These are phyloP conservation scores for Globisporangium acanthophoron DNA, from an alignment of 352 stramenopile genomes.

Conservation along the genomic window DNA sequence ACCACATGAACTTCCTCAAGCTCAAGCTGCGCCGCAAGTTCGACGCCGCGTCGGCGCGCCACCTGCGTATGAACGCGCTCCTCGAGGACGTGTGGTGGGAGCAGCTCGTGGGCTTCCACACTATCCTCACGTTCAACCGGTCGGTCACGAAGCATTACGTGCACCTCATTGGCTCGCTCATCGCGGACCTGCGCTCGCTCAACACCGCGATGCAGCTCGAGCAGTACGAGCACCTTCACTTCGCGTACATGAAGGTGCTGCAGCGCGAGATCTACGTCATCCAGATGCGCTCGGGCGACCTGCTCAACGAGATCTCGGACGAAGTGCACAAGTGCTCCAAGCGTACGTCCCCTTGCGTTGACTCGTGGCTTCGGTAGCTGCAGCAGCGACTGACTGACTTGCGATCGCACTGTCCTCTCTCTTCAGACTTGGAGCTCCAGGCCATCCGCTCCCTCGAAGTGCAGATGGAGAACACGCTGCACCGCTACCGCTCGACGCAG, in stretches of 20 bases:
- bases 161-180: constrained; percentile 50
- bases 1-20: constrained; percentile 78
- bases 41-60: constrained; percentile 33
- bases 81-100: constrained; percentile 81
- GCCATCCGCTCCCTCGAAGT: constrained; percentile 35
- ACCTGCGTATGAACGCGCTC: constrained; percentile 52
- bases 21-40: constrained; percentile 76
- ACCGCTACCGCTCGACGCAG: constrained; percentile 53
- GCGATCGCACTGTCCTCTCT: background rate
- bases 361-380: background rate
- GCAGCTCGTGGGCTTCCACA: constrained; percentile 66
- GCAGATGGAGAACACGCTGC: constrained; percentile 68
- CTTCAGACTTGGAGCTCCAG: constrained; percentile 44
- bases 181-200: constrained; percentile 58
- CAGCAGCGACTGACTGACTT: background rate
- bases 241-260: constrained; percentile 71
- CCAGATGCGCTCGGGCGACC: constrained; percentile 52
- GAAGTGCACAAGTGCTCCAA: constrained; percentile 48
- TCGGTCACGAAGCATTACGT: constrained; percentile 69
- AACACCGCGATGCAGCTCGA: constrained; percentile 81
- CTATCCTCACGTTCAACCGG: constrained; percentile 63
- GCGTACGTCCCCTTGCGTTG: constrained; percentile 21
- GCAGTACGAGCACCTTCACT: constrained; percentile 65
- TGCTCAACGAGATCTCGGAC: constrained; percentile 62
- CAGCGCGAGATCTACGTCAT: constrained; percentile 82